phyloP scores from a whole-genome alignment of 2,329 filamentous ascomycete species.

The Ceratocystis diversiconidia region DNA sequence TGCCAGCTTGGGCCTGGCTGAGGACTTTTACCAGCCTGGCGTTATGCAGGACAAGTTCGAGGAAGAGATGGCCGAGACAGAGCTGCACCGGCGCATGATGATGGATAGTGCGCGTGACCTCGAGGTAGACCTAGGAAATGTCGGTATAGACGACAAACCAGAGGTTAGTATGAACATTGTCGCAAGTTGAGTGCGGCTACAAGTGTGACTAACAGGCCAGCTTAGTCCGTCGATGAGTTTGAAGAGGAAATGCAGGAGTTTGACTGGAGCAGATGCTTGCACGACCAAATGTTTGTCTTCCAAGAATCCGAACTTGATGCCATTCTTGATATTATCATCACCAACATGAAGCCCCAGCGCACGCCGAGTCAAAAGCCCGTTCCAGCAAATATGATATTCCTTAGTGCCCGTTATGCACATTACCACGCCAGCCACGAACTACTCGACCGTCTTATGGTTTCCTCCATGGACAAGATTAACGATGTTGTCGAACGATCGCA shows the following conservation, averaged over 20 bases:
- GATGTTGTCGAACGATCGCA: constrained; percentile 89
- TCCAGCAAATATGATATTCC: constrained; percentile 90
- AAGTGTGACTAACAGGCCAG: neutral
- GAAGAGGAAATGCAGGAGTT: constrained; percentile 80
- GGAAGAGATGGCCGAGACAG: constrained; percentile 92
- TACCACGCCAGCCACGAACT: constrained; percentile 86
- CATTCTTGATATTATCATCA: constrained; percentile 91
- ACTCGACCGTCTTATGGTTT: constrained; percentile 62
- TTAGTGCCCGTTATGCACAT: constrained; percentile 89
- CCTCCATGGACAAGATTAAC: constrained; percentile 92
- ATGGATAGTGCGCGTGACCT: constrained; percentile 98
- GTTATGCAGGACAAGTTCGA: constrained; percentile 90
- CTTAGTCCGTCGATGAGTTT: constrained; percentile 56
- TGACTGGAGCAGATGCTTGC: constrained; percentile 83
- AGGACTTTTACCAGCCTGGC: constrained; percentile 89
- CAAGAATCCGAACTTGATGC: constrained; percentile 84
- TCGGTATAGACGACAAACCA: constrained; percentile 88
- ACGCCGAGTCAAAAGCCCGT: constrained; percentile 96
- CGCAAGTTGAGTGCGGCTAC: neutral
- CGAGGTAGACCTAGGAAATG: constrained; percentile 88
- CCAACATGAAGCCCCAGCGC: constrained; percentile 91
- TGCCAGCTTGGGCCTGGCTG: constrained; percentile 53
- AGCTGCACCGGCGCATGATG: constrained; percentile 92
- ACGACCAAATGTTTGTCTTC: constrained; percentile 99
- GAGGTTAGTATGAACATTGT: constrained; percentile 44